Percentiles rank a stretch among this genome's conserved stretches.
phyloP scores from a whole-genome alignment of 495 filamentous ascomycete genomes.

The Melanomma pulvis-pyrius region DNA sequence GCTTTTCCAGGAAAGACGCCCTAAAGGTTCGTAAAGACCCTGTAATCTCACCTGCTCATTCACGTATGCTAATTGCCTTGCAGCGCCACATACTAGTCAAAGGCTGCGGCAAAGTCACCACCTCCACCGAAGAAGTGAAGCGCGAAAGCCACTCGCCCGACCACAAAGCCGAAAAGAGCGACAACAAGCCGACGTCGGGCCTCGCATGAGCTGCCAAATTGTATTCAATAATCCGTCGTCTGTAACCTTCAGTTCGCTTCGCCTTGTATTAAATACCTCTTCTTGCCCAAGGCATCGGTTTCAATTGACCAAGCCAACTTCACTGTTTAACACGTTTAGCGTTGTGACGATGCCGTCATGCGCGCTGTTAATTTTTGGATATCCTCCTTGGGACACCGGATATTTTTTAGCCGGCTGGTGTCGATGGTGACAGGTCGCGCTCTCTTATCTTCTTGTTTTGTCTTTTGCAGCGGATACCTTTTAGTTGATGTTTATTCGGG shows the following conservation, averaged over 20 bases:
- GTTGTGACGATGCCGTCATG: constrained; percentile 14
- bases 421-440: constrained; percentile 21
- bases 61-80: constrained; percentile 38
- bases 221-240: constrained; percentile 15
- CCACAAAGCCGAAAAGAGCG: constrained; percentile 33
- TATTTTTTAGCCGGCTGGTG: constrained; percentile 10
- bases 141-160: constrained; percentile 44
- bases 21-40: constrained; percentile 71
- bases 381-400: background rate
- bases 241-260: constrained; percentile 26
- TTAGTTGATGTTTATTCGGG: constrained; percentile 23
- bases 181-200: constrained; percentile 39
- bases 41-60: constrained; percentile 1
- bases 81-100: constrained; percentile 94
- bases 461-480: constrained; percentile 36
- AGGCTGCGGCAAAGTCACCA: constrained; percentile 70
- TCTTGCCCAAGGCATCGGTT: constrained; percentile 1
- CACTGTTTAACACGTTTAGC: constrained; percentile 18
- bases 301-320: constrained; percentile 12
- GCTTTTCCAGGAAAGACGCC: constrained; percentile 94
- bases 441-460: constrained; percentile 21
- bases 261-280: constrained; percentile 36
- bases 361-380: constrained; percentile 15
- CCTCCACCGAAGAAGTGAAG: constrained; percentile 41
- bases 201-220: constrained; percentile 22